Evolutionary conservation across 352 stramenopile genomes (phyloP), one percentile per base, ranked within the genome.

Genomic region (Phytophthora podocarpi): DNA sequence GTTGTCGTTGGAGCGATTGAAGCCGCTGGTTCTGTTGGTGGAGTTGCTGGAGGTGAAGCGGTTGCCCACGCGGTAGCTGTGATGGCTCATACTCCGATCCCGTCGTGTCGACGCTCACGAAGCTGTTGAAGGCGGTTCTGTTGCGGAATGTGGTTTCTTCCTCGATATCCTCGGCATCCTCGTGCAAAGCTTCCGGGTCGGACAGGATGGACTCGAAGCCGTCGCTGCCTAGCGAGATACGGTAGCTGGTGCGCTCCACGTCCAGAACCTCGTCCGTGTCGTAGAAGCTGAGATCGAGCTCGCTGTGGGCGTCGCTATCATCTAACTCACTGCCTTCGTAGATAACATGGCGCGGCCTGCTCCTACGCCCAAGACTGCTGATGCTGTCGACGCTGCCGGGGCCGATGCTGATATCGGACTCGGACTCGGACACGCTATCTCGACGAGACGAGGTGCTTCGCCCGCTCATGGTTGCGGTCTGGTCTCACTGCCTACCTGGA

Each of bases 271-370:
- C 74, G 20, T 91, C 77, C 15, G 59, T 77, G 40, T 91, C 77
- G 62, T 89, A 89, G 3, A 87, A 57, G 48, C 83, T 79, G 18
- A 87, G 51, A 35, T 89, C 79, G 24, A 89, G 70, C 45, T 91
- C 80, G 35, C 77, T 85, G 46, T 83, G 63, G 1, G 54, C 52
- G 45, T 80, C 77, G 48, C 64, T 62, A 32, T 80, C 67, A 34
- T 71, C 58, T 31, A 59, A 28, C 36, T 71, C 62, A 24, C 62
- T 62, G 32, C 41, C 55, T 40, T 70, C 63, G 45, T 64, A 71
- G 47, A 71, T 71, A 18, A 67, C 56, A 23, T 63, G 56, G 2
- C 56, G 56, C 7, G 56, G 63, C 11, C 54, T 71, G 37, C 56
- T 66, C 27, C 61, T 34, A 3, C 49, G 28, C 13, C 51, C 27